Conservation (phyloP, 2,329 filamentous ascomycete species). For the Scorias spongiosa region DNA sequence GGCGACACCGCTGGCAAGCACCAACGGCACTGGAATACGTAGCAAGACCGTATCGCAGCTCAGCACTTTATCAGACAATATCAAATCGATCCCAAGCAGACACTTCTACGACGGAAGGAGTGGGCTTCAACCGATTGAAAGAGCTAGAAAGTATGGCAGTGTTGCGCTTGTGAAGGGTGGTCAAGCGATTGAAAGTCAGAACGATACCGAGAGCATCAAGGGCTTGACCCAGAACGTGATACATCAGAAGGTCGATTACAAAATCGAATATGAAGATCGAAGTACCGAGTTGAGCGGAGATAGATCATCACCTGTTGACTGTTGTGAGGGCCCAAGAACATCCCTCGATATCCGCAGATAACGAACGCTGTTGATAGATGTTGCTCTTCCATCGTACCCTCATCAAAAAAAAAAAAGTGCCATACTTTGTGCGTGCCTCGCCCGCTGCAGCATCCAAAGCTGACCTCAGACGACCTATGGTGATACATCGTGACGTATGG, state of each 20-base stretch:
- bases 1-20: not conserved
- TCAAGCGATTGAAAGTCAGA: not conserved
- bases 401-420: no score
- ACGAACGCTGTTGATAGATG: no score
- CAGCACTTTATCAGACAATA: not conserved
- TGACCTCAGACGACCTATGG: no score
- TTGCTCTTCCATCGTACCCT: no score
- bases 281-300: not conserved
- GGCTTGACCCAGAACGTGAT: slow-evolving; percentile 1
- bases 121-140: not conserved
- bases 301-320: not conserved
- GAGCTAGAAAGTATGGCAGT: not conserved
- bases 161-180: not conserved
- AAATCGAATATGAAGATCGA: not conserved
- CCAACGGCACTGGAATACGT: not conserved
- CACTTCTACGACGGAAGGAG: not conserved
- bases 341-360: no score
- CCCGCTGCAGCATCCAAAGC: no score
- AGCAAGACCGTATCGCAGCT: not conserved
- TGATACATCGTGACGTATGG: no score
- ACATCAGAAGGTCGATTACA: slow-evolving; percentile 1
- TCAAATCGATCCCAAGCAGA: not conserved
- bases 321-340: no score
- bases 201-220: slow-evolving; percentile 1
- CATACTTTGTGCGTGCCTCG: no score